phyloP scores from a whole-genome alignment of 768 basidiomycete species.

The Phylloporus sp. region DNA sequence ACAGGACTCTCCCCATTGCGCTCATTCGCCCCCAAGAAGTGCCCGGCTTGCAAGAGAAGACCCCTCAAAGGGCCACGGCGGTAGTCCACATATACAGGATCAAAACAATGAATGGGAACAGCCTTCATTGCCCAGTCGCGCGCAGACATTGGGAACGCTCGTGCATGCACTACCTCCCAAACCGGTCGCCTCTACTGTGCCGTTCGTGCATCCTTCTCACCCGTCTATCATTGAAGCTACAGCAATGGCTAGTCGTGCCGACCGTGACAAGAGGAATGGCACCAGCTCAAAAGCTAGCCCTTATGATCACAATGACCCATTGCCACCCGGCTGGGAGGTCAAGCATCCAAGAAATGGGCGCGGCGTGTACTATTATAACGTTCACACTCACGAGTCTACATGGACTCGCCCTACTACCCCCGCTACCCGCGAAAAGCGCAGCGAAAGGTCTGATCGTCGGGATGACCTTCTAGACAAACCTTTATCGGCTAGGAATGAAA shows the following conservation, averaged over 20 bases:
- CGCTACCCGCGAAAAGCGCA: constrained; percentile 22
- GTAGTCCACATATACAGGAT: constrained; percentile 8
- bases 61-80: neutral
- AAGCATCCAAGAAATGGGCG: constrained; percentile 48
- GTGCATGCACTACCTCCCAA: constrained; percentile 71
- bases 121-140: constrained; percentile 22
- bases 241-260: constrained; percentile 49
- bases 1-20: constrained; percentile 21
- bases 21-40: constrained; percentile 18
- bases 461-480: constrained; percentile 27
- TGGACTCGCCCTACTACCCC: constrained; percentile 51
- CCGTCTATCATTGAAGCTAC: constrained; percentile 59
- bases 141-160: constrained; percentile 36
- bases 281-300: constrained; percentile 20
- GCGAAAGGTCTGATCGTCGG: constrained; percentile 22
- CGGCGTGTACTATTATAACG: constrained; percentile 56
- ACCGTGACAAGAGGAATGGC: constrained; percentile 44
- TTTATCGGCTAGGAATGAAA: constrained; percentile 22
- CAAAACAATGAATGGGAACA: constrained; percentile 15
- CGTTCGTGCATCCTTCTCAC: constrained; percentile 53
- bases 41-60: constrained; percentile 16
- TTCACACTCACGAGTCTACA: constrained; percentile 50
- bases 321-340: constrained; percentile 62
- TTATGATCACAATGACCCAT: constrained; percentile 30
- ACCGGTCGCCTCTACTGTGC: constrained; percentile 49